Conservation (phyloP, 2,329 filamentous ascomycete genomes). For the Aspergillus carbonarius region DNA sequence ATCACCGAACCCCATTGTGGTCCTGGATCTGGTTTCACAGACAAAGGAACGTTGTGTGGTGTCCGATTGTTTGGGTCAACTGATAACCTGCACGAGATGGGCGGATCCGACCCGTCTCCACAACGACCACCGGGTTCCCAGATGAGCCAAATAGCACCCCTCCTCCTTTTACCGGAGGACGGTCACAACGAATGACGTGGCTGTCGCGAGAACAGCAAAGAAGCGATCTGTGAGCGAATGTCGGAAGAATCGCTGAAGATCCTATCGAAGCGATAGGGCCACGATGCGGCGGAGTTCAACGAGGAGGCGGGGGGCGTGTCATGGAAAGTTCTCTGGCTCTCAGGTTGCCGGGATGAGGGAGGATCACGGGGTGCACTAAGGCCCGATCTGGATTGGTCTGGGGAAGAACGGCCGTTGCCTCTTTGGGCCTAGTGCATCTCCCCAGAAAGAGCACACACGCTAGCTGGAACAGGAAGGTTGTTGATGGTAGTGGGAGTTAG, state of each 20-base stretch:
- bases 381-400: conserved; percentile 16
- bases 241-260: background rate
- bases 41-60: background rate
- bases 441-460: conserved; percentile 1
- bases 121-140: conserved; percentile 28
- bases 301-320: conserved; percentile 1
- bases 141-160: conserved; percentile 16
- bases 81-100: conserved; percentile 21
- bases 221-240: background rate
- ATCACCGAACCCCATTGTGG: conserved; percentile 75
- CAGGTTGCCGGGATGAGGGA: conserved; percentile 14
- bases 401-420: conserved; percentile 12
- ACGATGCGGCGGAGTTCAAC: background rate
- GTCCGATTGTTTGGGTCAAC: conserved; percentile 23
- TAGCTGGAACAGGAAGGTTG: conserved; percentile 11
- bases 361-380: conserved; percentile 29
- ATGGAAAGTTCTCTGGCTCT: background rate
- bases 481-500: conserved; percentile 6
- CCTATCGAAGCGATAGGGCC: background rate
- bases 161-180: conserved; percentile 2
- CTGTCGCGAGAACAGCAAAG: background rate
- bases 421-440: conserved; percentile 22
- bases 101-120: conserved; percentile 31
- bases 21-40: background rate
- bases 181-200: background rate